A percentile compares a stretch with the other conserved stretches of the same genome.
Evolutionary conservation across 2,329 filamentous ascomycete species (phyloP).

Genomic region (Cladosporium sp.): DNA sequence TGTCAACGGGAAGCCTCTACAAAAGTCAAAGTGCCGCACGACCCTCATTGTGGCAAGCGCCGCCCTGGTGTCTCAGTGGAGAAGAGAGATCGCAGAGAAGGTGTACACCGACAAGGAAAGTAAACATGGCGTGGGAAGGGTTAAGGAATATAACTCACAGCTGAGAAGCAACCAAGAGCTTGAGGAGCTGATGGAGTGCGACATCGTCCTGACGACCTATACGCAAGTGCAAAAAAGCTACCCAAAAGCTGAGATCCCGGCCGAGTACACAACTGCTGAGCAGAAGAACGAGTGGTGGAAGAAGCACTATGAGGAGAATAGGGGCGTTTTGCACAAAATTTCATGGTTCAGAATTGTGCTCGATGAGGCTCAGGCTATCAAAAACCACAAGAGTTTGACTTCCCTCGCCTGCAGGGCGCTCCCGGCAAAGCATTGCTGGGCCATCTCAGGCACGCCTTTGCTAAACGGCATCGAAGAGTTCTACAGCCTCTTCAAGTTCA

Average conservation of each 20-base stretch:
- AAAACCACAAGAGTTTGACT: constrained; percentile 69
- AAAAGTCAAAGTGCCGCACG: constrained; percentile 27
- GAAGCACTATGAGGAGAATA: constrained; percentile 31
- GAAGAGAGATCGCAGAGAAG: constrained; percentile 32
- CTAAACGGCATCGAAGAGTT: constrained; percentile 75
- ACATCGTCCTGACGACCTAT: constrained; percentile 46
- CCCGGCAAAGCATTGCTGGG: constrained; percentile 73
- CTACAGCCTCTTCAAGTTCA: constrained; percentile 75
- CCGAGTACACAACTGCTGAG: constrained; percentile 38
- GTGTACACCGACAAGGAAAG: constrained; percentile 20
- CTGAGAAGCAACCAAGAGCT: constrained; percentile 1
- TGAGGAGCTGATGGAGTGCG: constrained; percentile 21
- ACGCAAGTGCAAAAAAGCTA: constrained; percentile 44
- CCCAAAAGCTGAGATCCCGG: constrained; percentile 42
- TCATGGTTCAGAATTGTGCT: constrained; percentile 77
- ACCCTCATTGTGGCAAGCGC: constrained; percentile 48
- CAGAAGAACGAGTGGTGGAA: constrained; percentile 45
- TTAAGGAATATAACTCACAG: constrained; percentile 7
- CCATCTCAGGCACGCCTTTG: constrained; percentile 64
- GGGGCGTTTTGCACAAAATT: constrained; percentile 42
- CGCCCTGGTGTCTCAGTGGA: constrained; percentile 44
- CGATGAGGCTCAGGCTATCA: constrained; percentile 80
- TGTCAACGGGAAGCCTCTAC: constrained; percentile 39
- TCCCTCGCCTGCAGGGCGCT: constrained; percentile 68
- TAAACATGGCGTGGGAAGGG: constrained; percentile 25